Evolutionary conservation across 108 stramenopile species (phyloP), one percentile per base, ranked within the genome.

Genomic region (Cyclostephanos tholiformis): DNA sequence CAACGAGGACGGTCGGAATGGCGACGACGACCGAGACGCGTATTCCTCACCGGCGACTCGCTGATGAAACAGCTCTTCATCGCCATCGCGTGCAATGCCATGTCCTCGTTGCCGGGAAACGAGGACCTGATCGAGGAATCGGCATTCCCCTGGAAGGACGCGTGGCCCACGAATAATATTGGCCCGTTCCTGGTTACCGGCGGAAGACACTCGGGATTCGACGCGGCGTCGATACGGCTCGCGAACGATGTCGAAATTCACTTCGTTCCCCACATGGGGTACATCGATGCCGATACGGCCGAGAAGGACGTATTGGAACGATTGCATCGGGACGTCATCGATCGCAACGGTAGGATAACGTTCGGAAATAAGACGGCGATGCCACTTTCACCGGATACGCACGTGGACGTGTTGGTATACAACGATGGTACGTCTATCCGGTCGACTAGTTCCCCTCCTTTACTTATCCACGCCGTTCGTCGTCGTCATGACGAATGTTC

Each of bases 21-120:
- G n/a, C 0, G 50, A 27, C 57, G 19, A 11, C 30, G 23, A 25
- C 59, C 61, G 32, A 61, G 29, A 16, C 74, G 69, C 7, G 44
- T 75, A 6, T 63, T 75, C 39, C 16, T 75, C 53, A 60, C 70
- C 1, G 74, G 74, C 1, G 74, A 75, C 43, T 75, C 74, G 20
- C 74, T 75, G 43, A 60, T 64, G 9, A 29, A 58, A 44, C 74
- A 75, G 41, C 4, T 75, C 16, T 69, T 75, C 39, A 71, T 75
- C 36, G 44, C 61, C 16, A 30, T 75, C n/a, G 74, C 74, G 8
- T 75, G 74, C 38, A 69, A 75, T 51, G 69, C 70, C 38, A 29
- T 43, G 32, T 62, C 67, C 13, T 23, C 30, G 0, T 38, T 36
- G 8, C 68, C 58, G 11, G 25, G 20, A 26, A 2, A 51, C 12